Conservation (phyloP, 257 asterid species). For the Phtheirospermum japonicum region DNA sequence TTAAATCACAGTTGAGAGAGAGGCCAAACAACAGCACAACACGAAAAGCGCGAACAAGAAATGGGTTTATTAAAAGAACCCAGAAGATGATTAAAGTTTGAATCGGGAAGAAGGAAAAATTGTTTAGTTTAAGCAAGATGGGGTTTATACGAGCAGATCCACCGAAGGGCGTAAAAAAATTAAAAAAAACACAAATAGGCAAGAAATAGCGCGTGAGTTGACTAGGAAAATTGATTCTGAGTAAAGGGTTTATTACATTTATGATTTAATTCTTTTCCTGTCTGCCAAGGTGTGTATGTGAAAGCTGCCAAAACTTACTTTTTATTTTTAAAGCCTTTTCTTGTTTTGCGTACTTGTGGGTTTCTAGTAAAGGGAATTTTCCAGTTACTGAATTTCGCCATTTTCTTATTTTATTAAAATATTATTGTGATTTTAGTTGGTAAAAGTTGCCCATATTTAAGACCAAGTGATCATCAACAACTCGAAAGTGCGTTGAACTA, state of each 20-base stretch:
- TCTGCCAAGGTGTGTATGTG: neutral
- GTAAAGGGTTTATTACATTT: constrained; percentile 21
- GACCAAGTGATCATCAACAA: too few species aligned
- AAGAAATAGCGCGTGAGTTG: constrained; percentile 59
- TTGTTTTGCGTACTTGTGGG: too few species aligned
- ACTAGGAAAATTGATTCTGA: constrained; percentile 41
- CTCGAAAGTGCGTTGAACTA: too few species aligned
- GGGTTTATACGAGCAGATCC: constrained; percentile 41
- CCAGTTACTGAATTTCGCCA: too few species aligned
- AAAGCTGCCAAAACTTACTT: neutral
- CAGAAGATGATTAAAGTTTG: constrained; percentile 20
- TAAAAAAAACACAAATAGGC: constrained; percentile 25
- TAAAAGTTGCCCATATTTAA: too few species aligned
- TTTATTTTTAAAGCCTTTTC: too few species aligned
- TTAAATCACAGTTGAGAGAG: constrained; percentile 27
- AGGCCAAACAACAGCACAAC: constrained; percentile 30
- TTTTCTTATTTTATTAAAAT: too few species aligned
- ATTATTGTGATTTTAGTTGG: too few species aligned
- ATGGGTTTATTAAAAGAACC: constrained; percentile 25
- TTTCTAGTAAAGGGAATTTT: too few species aligned
- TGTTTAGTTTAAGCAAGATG: too few species aligned
- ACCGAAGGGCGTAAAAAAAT: constrained; percentile 29
- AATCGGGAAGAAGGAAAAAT: too few species aligned
- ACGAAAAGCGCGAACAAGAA: constrained; percentile 16
- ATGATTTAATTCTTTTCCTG: neutral